A percentile compares a stretch with the other conserved stretches of the same genome.
Conservation (phyloP, 2,329 filamentous ascomycete species). For the Colletotrichum sp. region DNA sequence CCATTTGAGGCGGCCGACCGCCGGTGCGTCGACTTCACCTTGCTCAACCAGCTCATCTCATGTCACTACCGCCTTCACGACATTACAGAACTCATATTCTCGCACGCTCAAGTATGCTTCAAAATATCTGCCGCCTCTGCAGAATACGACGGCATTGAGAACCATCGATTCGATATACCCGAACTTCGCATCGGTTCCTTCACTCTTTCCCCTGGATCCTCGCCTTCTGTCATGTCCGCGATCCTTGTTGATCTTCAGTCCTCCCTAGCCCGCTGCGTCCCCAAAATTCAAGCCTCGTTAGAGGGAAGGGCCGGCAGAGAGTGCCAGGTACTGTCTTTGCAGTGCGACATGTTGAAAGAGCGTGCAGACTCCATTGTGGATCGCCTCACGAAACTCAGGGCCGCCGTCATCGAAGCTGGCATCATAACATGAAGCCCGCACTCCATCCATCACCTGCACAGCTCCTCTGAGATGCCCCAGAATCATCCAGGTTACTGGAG, state of each 20-base stretch:
- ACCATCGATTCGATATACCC: slow-evolving; percentile 40
- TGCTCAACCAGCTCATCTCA: slow-evolving; percentile 40
- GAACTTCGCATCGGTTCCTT: slow-evolving; percentile 46
- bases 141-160: slow-evolving; percentile 28
- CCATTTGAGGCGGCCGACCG: slow-evolving; percentile 18
- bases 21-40: slow-evolving; percentile 34
- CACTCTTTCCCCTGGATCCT: slow-evolving; percentile 34
- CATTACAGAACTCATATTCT: slow-evolving; percentile 38
- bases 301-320: slow-evolving; percentile 4
- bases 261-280: slow-evolving; percentile 18
- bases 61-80: slow-evolving; percentile 43
- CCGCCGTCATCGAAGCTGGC: not conserved
- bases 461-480: not conserved
- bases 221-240: slow-evolving; percentile 36
- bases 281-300: not conserved
- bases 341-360: slow-evolving; percentile 31
- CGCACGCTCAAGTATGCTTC: slow-evolving; percentile 35
- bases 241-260: slow-evolving; percentile 36
- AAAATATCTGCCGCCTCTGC: slow-evolving; percentile 27
- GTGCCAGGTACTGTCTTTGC: slow-evolving; percentile 26
- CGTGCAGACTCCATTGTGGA: slow-evolving; percentile 24
- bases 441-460: not conserved
- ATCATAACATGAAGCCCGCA: not conserved
- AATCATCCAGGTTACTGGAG: not conserved
- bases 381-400: slow-evolving; percentile 18